These are phyloP conservation scores for Scenedesmus sp. DNA, from an alignment of 163 green algal species.

Conservation along the genomic window DNA sequence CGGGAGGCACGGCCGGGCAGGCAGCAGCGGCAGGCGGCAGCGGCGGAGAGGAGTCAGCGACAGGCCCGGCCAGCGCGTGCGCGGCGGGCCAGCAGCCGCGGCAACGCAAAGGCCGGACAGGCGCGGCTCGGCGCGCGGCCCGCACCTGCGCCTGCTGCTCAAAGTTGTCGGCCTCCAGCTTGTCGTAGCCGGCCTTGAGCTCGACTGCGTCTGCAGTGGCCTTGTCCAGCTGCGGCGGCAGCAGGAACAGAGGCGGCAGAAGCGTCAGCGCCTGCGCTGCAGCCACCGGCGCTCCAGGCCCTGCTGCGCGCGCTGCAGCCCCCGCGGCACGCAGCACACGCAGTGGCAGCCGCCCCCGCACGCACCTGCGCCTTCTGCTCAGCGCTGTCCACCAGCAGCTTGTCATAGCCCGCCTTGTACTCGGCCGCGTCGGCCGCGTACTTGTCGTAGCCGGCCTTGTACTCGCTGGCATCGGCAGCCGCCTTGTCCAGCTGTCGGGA, in stretches of 20 bases:
- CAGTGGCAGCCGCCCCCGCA: conserved; percentile 3
- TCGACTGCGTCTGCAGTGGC: conserved; percentile 39
- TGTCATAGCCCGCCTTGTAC: conserved; percentile 26
- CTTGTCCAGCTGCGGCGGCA: conserved; percentile 22
- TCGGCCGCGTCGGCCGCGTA: neutral
- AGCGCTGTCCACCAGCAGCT: conserved; percentile 9
- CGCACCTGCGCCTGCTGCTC: conserved; percentile 49
- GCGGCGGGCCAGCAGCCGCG: too few relatives aligned
- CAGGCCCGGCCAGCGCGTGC: neutral
- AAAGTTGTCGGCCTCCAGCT: conserved; percentile 42
- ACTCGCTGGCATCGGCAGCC: conserved; percentile 46
- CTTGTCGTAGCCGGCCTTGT: conserved; percentile 40
- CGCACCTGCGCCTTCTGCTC: conserved; percentile 49
- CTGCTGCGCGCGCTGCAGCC: conserved; percentile 6
- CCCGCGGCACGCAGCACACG: conserved; percentile 21
- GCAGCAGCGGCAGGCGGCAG: neutral
- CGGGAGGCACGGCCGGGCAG: neutral
- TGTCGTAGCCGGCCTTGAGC: conserved; percentile 53
- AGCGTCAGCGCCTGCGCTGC: neutral
- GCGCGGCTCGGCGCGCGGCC: too few relatives aligned
- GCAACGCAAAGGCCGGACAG: too few relatives aligned
- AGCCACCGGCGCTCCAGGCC: neutral
- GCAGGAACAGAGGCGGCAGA: neutral
- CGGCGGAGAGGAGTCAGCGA: neutral
- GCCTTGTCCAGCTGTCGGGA: conserved; percentile 35